phyloP scores from a whole-genome alignment of 306 rosid species.

The Sindora glabra region DNA sequence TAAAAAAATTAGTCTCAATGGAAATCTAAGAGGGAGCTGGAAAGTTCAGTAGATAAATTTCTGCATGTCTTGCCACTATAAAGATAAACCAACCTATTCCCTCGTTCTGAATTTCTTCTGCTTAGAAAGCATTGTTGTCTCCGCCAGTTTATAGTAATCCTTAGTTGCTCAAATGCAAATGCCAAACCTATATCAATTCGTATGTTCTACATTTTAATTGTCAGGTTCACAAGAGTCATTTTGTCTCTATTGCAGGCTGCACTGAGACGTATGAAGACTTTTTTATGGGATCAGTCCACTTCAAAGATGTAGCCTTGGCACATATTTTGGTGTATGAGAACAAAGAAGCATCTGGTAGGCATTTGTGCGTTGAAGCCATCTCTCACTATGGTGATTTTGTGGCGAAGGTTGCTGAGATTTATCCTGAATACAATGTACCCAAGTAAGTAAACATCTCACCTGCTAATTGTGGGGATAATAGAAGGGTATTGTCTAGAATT shows the following conservation, averaged over 20 bases:
- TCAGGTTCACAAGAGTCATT: background rate
- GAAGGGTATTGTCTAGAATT: background rate
- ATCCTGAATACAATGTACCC: conserved; percentile 56
- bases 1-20: too few species aligned
- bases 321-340: conserved; percentile 79
- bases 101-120: background rate
- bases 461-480: background rate
- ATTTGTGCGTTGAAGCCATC: conserved; percentile 69
- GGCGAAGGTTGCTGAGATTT: conserved; percentile 59
- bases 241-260: conserved; percentile 36
- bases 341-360: conserved; percentile 66
- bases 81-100: background rate
- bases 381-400: conserved; percentile 70
- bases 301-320: conserved; percentile 77
- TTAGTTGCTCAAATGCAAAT: background rate
- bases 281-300: conserved; percentile 75
- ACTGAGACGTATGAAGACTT: conserved; percentile 56
- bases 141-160: background rate
- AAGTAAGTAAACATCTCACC: conserved; percentile 31
- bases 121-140: background rate
- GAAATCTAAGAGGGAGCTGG: too few species aligned
- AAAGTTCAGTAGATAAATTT: too few species aligned
- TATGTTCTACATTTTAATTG: background rate
- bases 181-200: background rate
- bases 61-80: background rate